phyloP scores from a whole-genome alignment of 192 early-diverging fungal genomes.

The Powellomyces hirtus region DNA sequence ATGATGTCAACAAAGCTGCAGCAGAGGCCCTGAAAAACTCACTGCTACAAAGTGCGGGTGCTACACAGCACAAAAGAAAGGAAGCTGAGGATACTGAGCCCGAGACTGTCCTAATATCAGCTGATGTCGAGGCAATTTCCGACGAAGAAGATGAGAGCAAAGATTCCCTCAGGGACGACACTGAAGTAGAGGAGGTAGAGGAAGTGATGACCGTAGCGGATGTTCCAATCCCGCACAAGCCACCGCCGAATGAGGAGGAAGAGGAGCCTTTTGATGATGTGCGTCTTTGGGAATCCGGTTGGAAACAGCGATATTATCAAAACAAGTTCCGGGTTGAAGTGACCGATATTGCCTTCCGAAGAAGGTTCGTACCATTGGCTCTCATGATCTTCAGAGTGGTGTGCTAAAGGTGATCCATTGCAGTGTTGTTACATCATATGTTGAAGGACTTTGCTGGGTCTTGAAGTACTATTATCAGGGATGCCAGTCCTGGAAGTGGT shows the following conservation, averaged over 20 bases:
- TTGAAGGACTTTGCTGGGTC: slow-evolving; percentile 97
- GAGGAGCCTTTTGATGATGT: slow-evolving; percentile 59
- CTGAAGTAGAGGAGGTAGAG: slow-evolving; percentile 33
- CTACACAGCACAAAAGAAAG: slow-evolving; percentile 25
- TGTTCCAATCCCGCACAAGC: slow-evolving; percentile 30
- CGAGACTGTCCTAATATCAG: neutral
- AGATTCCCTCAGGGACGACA: slow-evolving; percentile 44
- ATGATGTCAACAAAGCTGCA: slow-evolving; percentile 43
- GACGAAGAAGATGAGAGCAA: slow-evolving; percentile 38
- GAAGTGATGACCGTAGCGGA: slow-evolving; percentile 38
- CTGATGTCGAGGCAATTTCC: neutral
- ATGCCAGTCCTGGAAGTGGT: slow-evolving; percentile 97
- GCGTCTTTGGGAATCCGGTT: slow-evolving; percentile 69
- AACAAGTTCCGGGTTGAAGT: slow-evolving; percentile 66
- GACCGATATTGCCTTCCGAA: slow-evolving; percentile 48
- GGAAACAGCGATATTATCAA: slow-evolving; percentile 81
- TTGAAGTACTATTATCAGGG: slow-evolving; percentile 96
- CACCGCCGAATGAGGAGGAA: slow-evolving; percentile 30
- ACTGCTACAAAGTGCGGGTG: neutral
- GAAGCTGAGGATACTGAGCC: neutral
- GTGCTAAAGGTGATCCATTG: neutral
- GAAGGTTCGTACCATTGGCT: slow-evolving; percentile 34
- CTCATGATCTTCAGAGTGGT: neutral
- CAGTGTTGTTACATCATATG: slow-evolving; percentile 69
- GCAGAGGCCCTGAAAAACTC: slow-evolving; percentile 40